Conservation (phyloP, 148 eudicot species). For the Rhododendron simsii region DNA sequence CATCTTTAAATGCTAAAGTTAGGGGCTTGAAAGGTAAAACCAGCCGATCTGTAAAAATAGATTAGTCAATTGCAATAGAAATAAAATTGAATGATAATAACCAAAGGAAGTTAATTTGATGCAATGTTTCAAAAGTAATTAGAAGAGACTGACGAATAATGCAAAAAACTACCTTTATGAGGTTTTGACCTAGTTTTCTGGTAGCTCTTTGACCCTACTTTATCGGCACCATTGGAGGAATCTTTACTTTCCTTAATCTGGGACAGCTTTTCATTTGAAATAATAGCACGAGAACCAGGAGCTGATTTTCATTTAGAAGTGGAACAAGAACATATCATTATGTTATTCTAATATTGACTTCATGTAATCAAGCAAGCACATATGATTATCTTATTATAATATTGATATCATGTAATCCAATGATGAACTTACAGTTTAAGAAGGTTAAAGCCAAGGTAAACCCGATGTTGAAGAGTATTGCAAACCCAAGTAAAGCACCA, state of each 20-base stretch:
- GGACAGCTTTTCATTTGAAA: conserved; percentile 60
- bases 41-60: conserved; percentile 45
- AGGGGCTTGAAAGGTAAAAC: conserved; percentile 75
- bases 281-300: conserved; percentile 54
- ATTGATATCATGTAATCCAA: background rate
- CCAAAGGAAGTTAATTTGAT: background rate
- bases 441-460: conserved; percentile 58
- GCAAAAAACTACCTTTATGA: conserved; percentile 31
- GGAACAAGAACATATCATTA: background rate
- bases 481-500: conserved; percentile 57
- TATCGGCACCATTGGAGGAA: conserved; percentile 3
- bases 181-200: conserved; percentile 8
- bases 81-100: background rate
- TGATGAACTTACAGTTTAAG: conserved; percentile 47
- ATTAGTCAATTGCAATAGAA: background rate
- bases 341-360: background rate
- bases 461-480: conserved; percentile 41
- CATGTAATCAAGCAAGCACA: background rate
- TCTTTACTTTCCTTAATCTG: conserved; percentile 28
- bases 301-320: conserved; percentile 33
- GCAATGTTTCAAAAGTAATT: background rate
- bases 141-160: background rate
- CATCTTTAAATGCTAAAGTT: conserved; percentile 47
- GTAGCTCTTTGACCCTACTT: background rate
- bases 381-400: too few relatives aligned